Evolutionary conservation across 2,329 filamentous ascomycete species (phyloP).

Genomic region (Ascochyta viciae-villosae): DNA sequence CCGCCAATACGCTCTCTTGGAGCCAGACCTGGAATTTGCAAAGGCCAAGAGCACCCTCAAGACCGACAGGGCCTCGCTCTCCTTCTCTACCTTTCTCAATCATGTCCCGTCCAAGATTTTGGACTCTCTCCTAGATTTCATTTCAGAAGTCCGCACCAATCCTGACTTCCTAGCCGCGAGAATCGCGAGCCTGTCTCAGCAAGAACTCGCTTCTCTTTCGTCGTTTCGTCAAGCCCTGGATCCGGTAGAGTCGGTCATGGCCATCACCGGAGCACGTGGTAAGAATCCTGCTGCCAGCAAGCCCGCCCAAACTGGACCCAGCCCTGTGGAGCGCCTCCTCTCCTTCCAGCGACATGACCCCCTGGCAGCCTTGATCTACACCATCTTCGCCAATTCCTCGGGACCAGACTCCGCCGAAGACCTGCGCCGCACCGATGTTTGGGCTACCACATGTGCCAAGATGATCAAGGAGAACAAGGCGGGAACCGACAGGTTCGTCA

Average conservation of each 20-base stretch:
- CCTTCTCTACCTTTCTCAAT: slow-evolving; percentile 60
- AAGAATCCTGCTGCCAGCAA: slow-evolving; percentile 58
- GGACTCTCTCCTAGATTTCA: slow-evolving; percentile 77
- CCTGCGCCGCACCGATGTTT: slow-evolving; percentile 78
- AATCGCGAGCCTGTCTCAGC: slow-evolving; percentile 74
- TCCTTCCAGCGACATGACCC: slow-evolving; percentile 91
- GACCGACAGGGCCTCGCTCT: slow-evolving; percentile 53
- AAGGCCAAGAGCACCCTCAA: slow-evolving; percentile 45
- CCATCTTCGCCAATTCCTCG: slow-evolving; percentile 85
- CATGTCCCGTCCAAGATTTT: slow-evolving; percentile 78
- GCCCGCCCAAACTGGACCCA: slow-evolving; percentile 61
- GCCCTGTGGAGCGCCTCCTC: slow-evolving; percentile 80
- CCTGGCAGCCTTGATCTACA: slow-evolving; percentile 83
- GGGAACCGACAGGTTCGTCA: slow-evolving; percentile 79
- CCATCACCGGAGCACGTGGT: slow-evolving; percentile 63
- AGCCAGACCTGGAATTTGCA: slow-evolving; percentile 71
- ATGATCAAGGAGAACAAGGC: slow-evolving; percentile 79
- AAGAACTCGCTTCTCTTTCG: slow-evolving; percentile 79
- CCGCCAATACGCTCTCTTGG: slow-evolving; percentile 72
- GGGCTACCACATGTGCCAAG: slow-evolving; percentile 86
- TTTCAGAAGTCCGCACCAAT: slow-evolving; percentile 83
- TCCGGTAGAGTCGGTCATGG: slow-evolving; percentile 82
- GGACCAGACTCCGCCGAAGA: slow-evolving; percentile 84
- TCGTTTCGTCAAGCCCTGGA: slow-evolving; percentile 81
- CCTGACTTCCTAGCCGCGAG: slow-evolving; percentile 86